Conservation (phyloP, 768 basidiomycete genomes). For the Clitopilus hobsonii region DNA sequence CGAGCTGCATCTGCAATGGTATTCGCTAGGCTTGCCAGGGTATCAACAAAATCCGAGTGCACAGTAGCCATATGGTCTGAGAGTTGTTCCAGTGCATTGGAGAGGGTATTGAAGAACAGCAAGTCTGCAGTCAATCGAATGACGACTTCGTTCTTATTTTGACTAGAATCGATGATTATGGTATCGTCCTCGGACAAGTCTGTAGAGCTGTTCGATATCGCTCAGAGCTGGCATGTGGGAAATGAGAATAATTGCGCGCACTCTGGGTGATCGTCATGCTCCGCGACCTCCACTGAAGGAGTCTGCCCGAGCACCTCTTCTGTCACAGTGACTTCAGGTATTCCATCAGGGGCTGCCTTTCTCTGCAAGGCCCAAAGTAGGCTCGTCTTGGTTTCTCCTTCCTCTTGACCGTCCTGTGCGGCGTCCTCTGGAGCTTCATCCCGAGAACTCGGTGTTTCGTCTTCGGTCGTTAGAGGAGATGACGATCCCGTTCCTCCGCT, state of each 20-base stretch:
- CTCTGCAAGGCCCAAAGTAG: constrained; percentile 1
- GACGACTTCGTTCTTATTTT: constrained; percentile 44
- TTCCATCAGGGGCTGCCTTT: background rate
- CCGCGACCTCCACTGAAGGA: background rate
- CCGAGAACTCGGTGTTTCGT: background rate
- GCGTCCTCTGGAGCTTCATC: constrained; percentile 3
- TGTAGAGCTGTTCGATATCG: no score
- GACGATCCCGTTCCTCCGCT: background rate
- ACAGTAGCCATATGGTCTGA: constrained; percentile 45
- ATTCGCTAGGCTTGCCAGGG: constrained; percentile 31
- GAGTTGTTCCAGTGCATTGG: constrained; percentile 50
- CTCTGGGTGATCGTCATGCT: background rate
- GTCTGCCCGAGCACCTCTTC: background rate
- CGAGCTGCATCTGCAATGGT: constrained; percentile 36
- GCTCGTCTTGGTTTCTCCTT: background rate
- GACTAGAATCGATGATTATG: background rate
- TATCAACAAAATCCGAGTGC: constrained; percentile 42
- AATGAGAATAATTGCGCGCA: no score
- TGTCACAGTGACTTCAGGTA: background rate
- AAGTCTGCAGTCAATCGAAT: constrained; percentile 79
- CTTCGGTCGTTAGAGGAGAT: background rate
- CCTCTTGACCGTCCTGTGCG: constrained; percentile 1
- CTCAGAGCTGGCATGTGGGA: no score
- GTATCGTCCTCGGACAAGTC: background rate
- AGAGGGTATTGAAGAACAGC: constrained; percentile 75